Percentiles rank a stretch among this genome's conserved stretches.
phyloP scores from a whole-genome alignment of 805 yeast species.

The Peterozyma toletana region DNA sequence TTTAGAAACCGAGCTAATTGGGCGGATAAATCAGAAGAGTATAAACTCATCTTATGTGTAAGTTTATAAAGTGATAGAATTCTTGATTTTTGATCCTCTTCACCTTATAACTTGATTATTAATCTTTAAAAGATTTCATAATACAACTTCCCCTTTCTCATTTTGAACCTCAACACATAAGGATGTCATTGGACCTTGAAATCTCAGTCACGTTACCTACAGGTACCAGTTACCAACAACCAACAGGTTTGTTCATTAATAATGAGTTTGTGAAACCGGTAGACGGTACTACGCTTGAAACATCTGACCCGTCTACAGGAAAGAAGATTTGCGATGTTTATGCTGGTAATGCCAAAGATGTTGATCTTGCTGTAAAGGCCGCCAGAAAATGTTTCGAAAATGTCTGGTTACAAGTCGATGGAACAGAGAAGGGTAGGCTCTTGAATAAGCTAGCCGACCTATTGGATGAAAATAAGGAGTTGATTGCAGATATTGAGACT shows the following conservation, averaged over 20 bases:
- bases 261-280: conserved; percentile 64
- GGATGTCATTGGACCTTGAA: conserved; percentile 7
- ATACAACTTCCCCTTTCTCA: too few relatives aligned
- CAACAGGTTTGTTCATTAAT: conserved; percentile 85
- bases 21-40: too few relatives aligned
- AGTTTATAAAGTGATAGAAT: too few relatives aligned
- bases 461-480: conserved; percentile 38
- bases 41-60: too few relatives aligned
- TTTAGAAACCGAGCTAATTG: too few relatives aligned
- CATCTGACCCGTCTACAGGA: conserved; percentile 50
- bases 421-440: conserved; percentile 36
- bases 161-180: neutral
- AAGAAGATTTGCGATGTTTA: conserved; percentile 42
- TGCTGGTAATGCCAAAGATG: conserved; percentile 43
- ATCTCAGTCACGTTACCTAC: conserved; percentile 25
- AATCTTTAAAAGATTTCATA: too few relatives aligned
- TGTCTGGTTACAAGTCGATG: conserved; percentile 40
- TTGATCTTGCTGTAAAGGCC: conserved; percentile 44
- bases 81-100: too few relatives aligned
- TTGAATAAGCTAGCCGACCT: conserved; percentile 43
- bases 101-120: too few relatives aligned
- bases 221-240: conserved; percentile 46
- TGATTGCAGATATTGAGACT: conserved; percentile 50
- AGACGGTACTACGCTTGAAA: conserved; percentile 51
- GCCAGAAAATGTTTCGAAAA: conserved; percentile 43